These are phyloP conservation scores for Deinandra increscens DNA, from an alignment of 129 eudicot species.

Conservation along the genomic window DNA sequence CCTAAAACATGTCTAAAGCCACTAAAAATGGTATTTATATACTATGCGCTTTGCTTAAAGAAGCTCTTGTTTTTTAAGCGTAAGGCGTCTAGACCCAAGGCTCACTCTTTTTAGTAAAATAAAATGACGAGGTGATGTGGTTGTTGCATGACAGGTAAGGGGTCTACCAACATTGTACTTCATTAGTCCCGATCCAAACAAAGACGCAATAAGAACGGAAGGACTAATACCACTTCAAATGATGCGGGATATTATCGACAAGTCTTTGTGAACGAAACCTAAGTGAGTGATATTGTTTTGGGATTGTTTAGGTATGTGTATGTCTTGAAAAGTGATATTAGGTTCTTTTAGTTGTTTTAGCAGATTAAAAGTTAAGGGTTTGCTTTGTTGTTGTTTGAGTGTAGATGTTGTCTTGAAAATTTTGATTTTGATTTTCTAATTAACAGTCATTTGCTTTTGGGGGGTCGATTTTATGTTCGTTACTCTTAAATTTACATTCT, in stretches of 20 bases:
- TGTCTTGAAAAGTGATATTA: constrained; percentile 13
- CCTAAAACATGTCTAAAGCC: too few species aligned
- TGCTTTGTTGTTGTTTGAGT: too few species aligned
- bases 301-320: constrained; percentile 6
- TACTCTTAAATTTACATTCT: not conserved
- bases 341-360: constrained; percentile 15
- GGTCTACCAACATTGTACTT: constrained; percentile 95
- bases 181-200: constrained; percentile 83
- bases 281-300: not conserved
- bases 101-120: not conserved
- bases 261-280: constrained; percentile 53
- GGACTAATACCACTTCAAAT: constrained; percentile 94
- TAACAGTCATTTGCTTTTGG: not conserved
- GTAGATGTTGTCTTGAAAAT: too few species aligned
- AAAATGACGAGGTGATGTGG: not conserved
- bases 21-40: too few species aligned
- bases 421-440: not conserved
- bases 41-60: too few species aligned
- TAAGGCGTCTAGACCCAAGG: too few species aligned
- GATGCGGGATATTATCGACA: constrained; percentile 91
- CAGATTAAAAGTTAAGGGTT: not conserved
- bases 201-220: constrained; percentile 92
- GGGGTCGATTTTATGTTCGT: not conserved
- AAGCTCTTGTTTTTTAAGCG: too few species aligned
- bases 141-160: constrained; percentile 60